These are phyloP conservation scores for Ophiosphaerella korrae DNA, from an alignment of 2,329 filamentous ascomycete genomes.

Conservation along the genomic window DNA sequence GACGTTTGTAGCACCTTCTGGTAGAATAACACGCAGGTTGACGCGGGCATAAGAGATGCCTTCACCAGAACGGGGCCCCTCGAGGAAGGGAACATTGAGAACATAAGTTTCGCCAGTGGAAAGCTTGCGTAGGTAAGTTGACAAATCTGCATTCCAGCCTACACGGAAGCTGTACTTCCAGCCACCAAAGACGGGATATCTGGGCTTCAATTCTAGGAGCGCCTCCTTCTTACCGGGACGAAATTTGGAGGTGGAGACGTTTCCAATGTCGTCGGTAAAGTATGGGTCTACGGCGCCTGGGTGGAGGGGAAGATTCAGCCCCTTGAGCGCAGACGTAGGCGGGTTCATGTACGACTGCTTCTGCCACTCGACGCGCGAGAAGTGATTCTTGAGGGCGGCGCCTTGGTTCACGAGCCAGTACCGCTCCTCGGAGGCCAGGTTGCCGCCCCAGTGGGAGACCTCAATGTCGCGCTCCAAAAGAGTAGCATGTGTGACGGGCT, in stretches of 20 bases:
- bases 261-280: conserved; percentile 95
- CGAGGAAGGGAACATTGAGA: conserved; percentile 88
- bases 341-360: conserved; percentile 71
- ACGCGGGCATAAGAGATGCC: conserved; percentile 85
- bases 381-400: conserved; percentile 67
- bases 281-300: conserved; percentile 85
- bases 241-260: conserved; percentile 93
- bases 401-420: conserved; percentile 88
- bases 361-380: conserved; percentile 56
- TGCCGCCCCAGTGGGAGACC: conserved; percentile 97
- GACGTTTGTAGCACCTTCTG: conserved; percentile 88
- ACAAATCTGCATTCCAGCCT: conserved; percentile 90
- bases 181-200: conserved; percentile 94
- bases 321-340: conserved; percentile 77
- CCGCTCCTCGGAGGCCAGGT: conserved; percentile 91
- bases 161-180: conserved; percentile 99
- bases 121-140: conserved; percentile 71
- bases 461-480: conserved; percentile 88
- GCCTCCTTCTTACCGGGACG: conserved; percentile 76
- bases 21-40: conserved; percentile 80
- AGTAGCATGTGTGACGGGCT: conserved; percentile 80
- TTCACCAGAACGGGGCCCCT: conserved; percentile 85
- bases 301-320: conserved; percentile 78
- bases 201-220: conserved; percentile 86
- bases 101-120: conserved; percentile 73